Evolutionary conservation across 2,329 filamentous ascomycete genomes (phyloP).

Genomic region (Ceratocystis harringtonii): DNA sequence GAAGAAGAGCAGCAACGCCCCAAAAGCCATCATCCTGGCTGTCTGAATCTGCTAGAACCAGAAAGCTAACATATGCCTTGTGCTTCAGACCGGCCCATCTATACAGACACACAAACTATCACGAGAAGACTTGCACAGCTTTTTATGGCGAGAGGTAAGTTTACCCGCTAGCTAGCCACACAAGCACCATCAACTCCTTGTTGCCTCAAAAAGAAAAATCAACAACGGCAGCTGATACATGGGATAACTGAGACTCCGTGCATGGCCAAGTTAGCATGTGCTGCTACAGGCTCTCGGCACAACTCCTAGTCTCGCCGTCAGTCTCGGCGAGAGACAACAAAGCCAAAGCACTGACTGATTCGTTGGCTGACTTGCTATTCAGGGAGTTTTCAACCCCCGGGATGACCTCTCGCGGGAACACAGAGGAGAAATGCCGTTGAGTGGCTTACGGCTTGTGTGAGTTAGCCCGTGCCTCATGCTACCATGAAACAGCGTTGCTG

Average conservation of each 20-base stretch:
- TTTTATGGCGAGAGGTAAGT: conserved; percentile 7
- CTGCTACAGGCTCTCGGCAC: neutral
- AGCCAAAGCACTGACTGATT: neutral
- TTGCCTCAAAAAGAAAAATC: neutral
- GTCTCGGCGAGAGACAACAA: neutral
- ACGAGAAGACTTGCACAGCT: conserved; percentile 6
- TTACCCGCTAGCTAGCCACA: neutral
- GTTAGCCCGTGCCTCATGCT: conserved; percentile 21
- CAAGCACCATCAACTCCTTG: neutral
- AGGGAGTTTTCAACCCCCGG: conserved; percentile 39
- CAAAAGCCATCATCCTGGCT: neutral
- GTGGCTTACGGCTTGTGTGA: conserved; percentile 41
- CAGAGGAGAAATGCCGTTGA: conserved; percentile 31
- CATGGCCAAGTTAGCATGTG: no score
- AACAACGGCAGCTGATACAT: neutral
- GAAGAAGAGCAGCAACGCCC: neutral
- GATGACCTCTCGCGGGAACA: conserved; percentile 24
- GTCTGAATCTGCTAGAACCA: neutral
- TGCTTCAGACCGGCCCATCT: neutral
- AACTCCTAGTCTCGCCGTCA: neutral
- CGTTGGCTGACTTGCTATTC: neutral
- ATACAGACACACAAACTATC: neutral
- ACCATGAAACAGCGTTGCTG: neutral
- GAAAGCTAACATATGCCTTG: neutral
- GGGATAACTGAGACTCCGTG: neutral